Conservation (phyloP, 2,329 filamentous ascomycete species). For the Fusarium nygamai region DNA sequence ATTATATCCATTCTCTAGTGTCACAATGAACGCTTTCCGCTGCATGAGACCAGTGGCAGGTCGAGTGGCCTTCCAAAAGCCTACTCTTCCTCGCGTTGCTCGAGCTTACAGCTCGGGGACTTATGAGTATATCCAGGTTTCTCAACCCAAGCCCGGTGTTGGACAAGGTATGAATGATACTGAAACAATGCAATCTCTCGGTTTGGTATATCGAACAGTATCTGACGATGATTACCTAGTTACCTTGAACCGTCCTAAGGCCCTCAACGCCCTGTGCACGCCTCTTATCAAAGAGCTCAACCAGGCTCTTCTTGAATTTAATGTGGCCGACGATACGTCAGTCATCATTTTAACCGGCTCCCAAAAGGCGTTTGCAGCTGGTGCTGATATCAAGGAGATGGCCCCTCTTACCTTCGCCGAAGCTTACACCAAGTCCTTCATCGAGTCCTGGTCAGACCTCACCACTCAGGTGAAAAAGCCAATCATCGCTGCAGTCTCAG, state of each 20-base stretch:
- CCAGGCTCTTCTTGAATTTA: conserved; percentile 75
- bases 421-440: conserved; percentile 91
- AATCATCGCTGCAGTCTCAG: conserved; percentile 92
- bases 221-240: conserved; percentile 62
- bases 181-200: neutral
- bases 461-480: conserved; percentile 90
- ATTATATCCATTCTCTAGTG: neutral
- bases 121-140: conserved; percentile 87
- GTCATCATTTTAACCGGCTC: conserved; percentile 90
- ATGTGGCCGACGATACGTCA: conserved; percentile 73
- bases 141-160: conserved; percentile 86
- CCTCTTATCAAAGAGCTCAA: conserved; percentile 93
- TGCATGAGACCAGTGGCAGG: conserved; percentile 67
- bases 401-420: conserved; percentile 86
- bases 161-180: conserved; percentile 80
- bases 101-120: conserved; percentile 63
- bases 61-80: conserved; percentile 60
- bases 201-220: neutral
- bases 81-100: conserved; percentile 64
- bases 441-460: conserved; percentile 91
- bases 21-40: conserved; percentile 63
- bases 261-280: conserved; percentile 91
- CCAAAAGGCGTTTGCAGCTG: conserved; percentile 90
- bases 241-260: conserved; percentile 92
- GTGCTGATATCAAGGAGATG: conserved; percentile 99